Percentiles rank a stretch among this genome's conserved stretches.
These are phyloP conservation scores for Microstegium vimineum DNA, from an alignment of 176 grass and related monocot genomes.

Conservation along the genomic window DNA sequence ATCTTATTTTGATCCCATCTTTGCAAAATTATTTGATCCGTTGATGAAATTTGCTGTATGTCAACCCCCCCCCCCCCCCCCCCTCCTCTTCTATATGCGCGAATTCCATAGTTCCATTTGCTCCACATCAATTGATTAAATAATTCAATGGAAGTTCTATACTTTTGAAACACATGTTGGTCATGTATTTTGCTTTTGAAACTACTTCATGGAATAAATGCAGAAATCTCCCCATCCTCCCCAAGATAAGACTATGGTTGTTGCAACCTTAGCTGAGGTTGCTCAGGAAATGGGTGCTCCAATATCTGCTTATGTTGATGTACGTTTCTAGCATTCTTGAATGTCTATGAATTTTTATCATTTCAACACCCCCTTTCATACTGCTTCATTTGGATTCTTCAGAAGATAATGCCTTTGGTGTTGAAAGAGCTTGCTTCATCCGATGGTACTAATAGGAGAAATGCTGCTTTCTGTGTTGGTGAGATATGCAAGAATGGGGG, in stretches of 20 bases:
- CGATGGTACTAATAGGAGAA: slow-evolving; percentile 90
- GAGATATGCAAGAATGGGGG: slow-evolving; percentile 94
- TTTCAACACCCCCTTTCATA: not conserved
- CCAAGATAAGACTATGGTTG: slow-evolving; percentile 98
- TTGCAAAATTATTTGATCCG: slow-evolving; percentile 85
- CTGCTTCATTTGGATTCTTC: slow-evolving; percentile 41
- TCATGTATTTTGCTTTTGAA: too few species aligned
- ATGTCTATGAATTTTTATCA: not conserved
- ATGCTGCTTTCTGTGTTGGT: slow-evolving; percentile 96
- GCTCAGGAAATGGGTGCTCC: slow-evolving; percentile 93
- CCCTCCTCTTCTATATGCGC: not conserved
- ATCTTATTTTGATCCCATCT: slow-evolving; percentile 81
- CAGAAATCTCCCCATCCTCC: slow-evolving; percentile 92
- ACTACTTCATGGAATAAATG: too few species aligned
- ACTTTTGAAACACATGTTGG: too few species aligned
- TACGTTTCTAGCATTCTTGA: slow-evolving; percentile 39
- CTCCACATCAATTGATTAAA: slow-evolving; percentile 3
- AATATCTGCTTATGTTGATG: slow-evolving; percentile 92
- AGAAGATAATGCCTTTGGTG: slow-evolving; percentile 97
- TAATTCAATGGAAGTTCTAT: not conserved
- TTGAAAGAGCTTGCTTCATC: slow-evolving; percentile 94
- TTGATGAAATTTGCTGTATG: slow-evolving; percentile 96
- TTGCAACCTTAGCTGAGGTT: slow-evolving; percentile 94
- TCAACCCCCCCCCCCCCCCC: not conserved
- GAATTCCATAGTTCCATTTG: not conserved